These are phyloP conservation scores for Phytopythium cucurbitacearum DNA, from an alignment of 352 stramenopile genomes.

Conservation along the genomic window DNA sequence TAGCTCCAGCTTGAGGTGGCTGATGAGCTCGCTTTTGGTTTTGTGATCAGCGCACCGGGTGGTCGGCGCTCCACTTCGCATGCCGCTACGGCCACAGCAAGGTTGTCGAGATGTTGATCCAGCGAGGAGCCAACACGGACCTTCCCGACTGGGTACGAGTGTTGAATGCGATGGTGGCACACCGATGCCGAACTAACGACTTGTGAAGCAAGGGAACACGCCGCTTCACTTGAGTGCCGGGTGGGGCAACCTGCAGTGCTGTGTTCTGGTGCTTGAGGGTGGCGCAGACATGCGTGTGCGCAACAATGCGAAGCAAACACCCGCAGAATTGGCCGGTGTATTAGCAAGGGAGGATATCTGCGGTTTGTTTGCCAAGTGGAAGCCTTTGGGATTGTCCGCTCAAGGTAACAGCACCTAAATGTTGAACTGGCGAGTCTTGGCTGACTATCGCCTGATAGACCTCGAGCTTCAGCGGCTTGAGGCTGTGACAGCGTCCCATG, in stretches of 20 bases:
- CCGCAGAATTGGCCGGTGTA: constrained; percentile 30
- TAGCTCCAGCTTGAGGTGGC: not conserved
- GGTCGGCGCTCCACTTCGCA: constrained; percentile 60
- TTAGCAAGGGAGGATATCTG: constrained; percentile 34
- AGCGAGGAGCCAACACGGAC: constrained; percentile 39
- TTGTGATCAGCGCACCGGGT: constrained; percentile 38
- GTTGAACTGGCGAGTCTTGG: not conserved
- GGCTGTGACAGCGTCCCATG: not conserved
- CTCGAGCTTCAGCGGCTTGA: not conserved
- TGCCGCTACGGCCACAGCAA: constrained; percentile 45
- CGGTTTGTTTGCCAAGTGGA: constrained; percentile 43
- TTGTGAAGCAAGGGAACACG: constrained; percentile 52
- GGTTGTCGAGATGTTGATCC: constrained; percentile 43
- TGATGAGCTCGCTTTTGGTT: not conserved
- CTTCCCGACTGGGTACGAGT: constrained; percentile 35
- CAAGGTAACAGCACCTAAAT: constrained; percentile 21
- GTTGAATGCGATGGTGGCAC: not conserved
- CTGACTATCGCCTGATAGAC: not conserved
- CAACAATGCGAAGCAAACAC: constrained; percentile 32
- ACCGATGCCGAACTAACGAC: not conserved
- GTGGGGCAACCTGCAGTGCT: constrained; percentile 53
- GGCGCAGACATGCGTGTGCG: constrained; percentile 19
- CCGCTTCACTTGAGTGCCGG: constrained; percentile 64
- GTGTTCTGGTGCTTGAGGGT: constrained; percentile 52
- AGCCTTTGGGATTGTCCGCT: constrained; percentile 26